A percentile compares a stretch with the other conserved stretches of the same genome.
phyloP scores from a whole-genome alignment of 768 basidiomycete species.

The Mrakia blollopis region DNA sequence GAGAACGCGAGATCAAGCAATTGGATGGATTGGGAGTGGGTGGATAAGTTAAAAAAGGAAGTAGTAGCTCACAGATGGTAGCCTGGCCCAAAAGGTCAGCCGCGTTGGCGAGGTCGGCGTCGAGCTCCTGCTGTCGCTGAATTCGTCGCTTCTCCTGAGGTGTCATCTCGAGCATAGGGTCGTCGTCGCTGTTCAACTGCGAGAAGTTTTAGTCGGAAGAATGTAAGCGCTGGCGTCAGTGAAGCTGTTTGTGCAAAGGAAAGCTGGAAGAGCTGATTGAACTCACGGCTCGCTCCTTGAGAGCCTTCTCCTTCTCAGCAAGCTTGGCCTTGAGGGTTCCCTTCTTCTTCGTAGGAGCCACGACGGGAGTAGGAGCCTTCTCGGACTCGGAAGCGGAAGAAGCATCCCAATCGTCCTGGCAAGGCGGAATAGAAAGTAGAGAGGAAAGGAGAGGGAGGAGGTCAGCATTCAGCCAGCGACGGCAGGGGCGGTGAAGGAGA shows the following conservation, averaged over 20 bases:
- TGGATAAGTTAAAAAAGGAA: neutral
- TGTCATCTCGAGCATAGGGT: constrained; percentile 43
- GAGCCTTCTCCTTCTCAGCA: constrained; percentile 77
- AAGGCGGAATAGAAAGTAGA: neutral
- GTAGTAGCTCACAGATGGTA: constrained; percentile 43
- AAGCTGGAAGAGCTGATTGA: neutral
- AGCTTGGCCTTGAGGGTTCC: constrained; percentile 85
- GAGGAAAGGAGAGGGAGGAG: neutral
- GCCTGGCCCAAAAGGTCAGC: constrained; percentile 72
- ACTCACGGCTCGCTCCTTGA: constrained; percentile 50
- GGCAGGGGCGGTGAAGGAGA: too few relatives aligned
- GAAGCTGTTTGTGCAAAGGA: neutral
- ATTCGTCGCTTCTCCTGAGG: constrained; percentile 57
- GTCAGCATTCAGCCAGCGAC: neutral
- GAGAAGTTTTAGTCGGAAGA: neutral
- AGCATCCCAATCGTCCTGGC: constrained; percentile 91
- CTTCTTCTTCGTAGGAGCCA: constrained; percentile 80
- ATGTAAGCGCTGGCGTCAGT: neutral
- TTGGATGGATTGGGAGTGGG: neutral
- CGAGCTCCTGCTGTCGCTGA: constrained; percentile 76
- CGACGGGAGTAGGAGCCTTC: constrained; percentile 44
- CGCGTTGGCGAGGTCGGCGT: constrained; percentile 79
- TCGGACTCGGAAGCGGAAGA: constrained; percentile 68
- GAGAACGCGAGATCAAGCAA: too few relatives aligned
- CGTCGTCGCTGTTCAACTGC: constrained; percentile 35